Evolutionary conservation across 176 grass and related monocot genomes (phyloP).

Genomic region (Tillandsia fasciculata): DNA sequence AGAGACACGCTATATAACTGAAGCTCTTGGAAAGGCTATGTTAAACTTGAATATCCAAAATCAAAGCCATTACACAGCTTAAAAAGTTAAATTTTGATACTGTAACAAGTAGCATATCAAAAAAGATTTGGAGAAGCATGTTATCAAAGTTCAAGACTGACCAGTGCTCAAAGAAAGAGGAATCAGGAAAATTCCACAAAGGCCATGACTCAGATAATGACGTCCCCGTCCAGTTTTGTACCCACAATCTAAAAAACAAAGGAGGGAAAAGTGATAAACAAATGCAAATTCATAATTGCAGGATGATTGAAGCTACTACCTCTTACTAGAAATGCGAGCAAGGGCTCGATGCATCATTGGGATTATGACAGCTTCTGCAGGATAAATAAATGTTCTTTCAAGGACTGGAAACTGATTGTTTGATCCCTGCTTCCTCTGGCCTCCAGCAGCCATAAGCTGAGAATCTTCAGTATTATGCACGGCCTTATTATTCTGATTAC

Average conservation of each 20-base stretch:
- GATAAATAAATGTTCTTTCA: conserved; percentile 94
- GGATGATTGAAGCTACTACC: conserved; percentile 31
- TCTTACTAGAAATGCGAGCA: conserved; percentile 77
- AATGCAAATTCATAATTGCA: conserved; percentile 8
- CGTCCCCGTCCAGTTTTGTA: conserved; percentile 42
- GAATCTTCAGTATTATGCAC: conserved; percentile 32
- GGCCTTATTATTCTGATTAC: conserved; percentile 43
- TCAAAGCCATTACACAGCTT: not conserved
- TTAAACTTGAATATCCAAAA: not conserved
- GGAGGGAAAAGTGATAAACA: conserved; percentile 9
- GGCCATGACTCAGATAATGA: conserved; percentile 80
- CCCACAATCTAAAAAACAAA: conserved; percentile 51
- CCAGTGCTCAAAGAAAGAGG: conserved; percentile 79
- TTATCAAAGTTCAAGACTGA: conserved; percentile 28
- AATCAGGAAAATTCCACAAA: conserved; percentile 82
- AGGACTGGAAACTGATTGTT: conserved; percentile 48
- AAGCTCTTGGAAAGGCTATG: not conserved
- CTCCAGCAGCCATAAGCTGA: conserved; percentile 24
- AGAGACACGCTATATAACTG: not conserved
- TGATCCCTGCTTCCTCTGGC: conserved; percentile 34
- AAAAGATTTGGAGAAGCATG: conserved; percentile 3
- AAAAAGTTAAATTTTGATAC: not conserved
- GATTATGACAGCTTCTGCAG: conserved; percentile 80
- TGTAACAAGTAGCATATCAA: not conserved
- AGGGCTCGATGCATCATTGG: conserved; percentile 90